A percentile compares a stretch with the other conserved stretches of the same genome.
Conservation (phyloP, 345 rosid species). For the Eucalyptus shirleyi region DNA sequence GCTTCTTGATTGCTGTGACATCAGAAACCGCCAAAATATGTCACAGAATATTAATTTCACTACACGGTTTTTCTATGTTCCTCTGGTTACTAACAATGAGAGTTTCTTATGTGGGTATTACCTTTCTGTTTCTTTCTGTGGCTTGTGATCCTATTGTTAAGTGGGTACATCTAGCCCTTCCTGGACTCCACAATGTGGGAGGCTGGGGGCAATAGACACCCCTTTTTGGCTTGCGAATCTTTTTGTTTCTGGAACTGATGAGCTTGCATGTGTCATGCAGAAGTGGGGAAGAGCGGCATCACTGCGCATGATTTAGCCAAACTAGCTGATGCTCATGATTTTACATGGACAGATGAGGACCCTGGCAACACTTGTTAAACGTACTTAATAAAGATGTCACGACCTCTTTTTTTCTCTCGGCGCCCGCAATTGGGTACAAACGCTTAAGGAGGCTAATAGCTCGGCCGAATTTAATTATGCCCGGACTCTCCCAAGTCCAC, state of each 20-base stretch:
- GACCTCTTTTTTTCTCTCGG: no score
- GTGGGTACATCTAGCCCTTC: neutral
- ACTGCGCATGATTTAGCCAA: constrained; percentile 34
- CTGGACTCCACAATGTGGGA: neutral
- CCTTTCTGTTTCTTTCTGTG: neutral
- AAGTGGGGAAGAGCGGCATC: constrained; percentile 50
- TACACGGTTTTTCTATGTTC: neutral
- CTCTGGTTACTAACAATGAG: neutral
- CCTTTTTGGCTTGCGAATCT: neutral
- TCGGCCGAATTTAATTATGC: no score
- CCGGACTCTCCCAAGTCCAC: no score
- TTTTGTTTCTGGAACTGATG: neutral
- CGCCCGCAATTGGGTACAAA: no score
- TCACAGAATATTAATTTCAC: neutral
- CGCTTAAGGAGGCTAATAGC: no score
- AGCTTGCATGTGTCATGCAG: constrained; percentile 9
- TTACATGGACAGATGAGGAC: constrained; percentile 60
- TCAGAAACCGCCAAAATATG: neutral
- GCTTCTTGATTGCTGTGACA: neutral
- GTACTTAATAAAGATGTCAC: neutral
- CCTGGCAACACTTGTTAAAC: neutral
- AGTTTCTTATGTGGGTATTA: neutral
- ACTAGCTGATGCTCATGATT: constrained; percentile 55
- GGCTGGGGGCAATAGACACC: neutral
- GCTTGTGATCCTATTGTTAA: neutral